phyloP scores from a whole-genome alignment of 805 yeast species.

The Pichia rugopelliculosa region DNA sequence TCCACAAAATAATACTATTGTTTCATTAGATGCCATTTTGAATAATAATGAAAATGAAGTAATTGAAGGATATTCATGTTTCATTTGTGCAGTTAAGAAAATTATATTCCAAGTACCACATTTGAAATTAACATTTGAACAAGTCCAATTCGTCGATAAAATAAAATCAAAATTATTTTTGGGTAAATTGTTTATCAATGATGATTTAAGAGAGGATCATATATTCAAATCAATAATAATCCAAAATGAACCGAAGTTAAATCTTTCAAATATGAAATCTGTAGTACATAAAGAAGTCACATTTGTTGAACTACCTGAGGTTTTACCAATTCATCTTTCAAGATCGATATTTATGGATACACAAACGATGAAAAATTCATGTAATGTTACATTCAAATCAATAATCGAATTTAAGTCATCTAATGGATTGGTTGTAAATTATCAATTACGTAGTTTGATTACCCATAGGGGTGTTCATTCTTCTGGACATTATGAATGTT shows the following conservation, averaged over 20 bases:
- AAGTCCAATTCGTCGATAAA: constrained; percentile 29
- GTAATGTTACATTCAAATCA: constrained; percentile 63
- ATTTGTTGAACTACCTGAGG: constrained; percentile 58
- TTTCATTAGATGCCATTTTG: constrained; percentile 44
- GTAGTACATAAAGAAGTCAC: constrained; percentile 60
- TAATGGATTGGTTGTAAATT: constrained; percentile 20
- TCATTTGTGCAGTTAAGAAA: constrained; percentile 51
- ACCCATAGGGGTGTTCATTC: constrained; percentile 86
- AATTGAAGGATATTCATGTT: constrained; percentile 74
- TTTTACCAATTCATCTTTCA: constrained; percentile 76
- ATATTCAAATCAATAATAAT: constrained; percentile 38
- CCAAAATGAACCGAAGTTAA: constrained; percentile 8
- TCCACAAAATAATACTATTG: constrained; percentile 41
- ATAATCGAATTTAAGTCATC: constrained; percentile 32
- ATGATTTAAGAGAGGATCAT: constrained; percentile 43
- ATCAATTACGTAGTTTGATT: constrained; percentile 62
- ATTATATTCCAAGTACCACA: not conserved
- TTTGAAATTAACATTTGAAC: constrained; percentile 19
- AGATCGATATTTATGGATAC: constrained; percentile 71
- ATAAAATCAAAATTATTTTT: constrained; percentile 27
- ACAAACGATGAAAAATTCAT: constrained; percentile 63
- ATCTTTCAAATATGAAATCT: constrained; percentile 38
- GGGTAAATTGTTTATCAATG: constrained; percentile 47
- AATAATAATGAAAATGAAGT: constrained; percentile 54
- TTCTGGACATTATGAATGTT: constrained; percentile 88